phyloP scores from a whole-genome alignment of 1,284 basidiomycete species.

The Ustilago lituana region DNA sequence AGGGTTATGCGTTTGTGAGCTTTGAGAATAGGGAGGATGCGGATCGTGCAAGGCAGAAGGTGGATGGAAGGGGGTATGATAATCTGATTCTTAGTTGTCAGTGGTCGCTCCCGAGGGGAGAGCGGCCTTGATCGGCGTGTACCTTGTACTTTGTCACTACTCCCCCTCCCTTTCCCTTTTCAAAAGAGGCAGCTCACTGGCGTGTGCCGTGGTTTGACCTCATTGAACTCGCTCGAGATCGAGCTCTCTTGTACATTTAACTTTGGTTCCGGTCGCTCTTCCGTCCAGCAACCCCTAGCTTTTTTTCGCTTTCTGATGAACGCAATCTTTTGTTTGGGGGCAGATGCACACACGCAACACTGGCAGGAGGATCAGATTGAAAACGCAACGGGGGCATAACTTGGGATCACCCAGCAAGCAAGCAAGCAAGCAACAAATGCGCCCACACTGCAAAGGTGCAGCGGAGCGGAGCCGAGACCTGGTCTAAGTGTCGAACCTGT shows the following conservation, averaged over 20 bases:
- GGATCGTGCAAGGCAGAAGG: slow-evolving; percentile 89
- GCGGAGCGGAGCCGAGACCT: too few relatives aligned
- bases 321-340: too few relatives aligned
- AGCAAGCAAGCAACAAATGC: too few relatives aligned
- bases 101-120: slow-evolving; percentile 74
- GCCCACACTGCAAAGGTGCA: too few relatives aligned
- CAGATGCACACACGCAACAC: not conserved
- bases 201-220: not conserved
- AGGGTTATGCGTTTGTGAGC: slow-evolving; percentile 95
- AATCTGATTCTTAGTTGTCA: slow-evolving; percentile 86
- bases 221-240: too few relatives aligned
- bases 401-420: too few relatives aligned
- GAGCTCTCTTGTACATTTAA: slow-evolving; percentile 38
- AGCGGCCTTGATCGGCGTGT: slow-evolving; percentile 47
- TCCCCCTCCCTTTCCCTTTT: not conserved
- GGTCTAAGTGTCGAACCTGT: slow-evolving; percentile 47
- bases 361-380: slow-evolving; percentile 29
- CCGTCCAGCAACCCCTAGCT: slow-evolving; percentile 26
- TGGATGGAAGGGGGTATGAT: slow-evolving; percentile 90
- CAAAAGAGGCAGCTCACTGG: slow-evolving; percentile 7
- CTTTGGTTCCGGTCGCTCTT: slow-evolving; percentile 11
- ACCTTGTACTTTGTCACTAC: not conserved
- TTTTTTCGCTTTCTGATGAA: too few relatives aligned
- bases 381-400: too few relatives aligned
- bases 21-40: slow-evolving; percentile 85